These are phyloP conservation scores for Henckelia pumila DNA, from an alignment of 257 asterid genomes.

Conservation along the genomic window DNA sequence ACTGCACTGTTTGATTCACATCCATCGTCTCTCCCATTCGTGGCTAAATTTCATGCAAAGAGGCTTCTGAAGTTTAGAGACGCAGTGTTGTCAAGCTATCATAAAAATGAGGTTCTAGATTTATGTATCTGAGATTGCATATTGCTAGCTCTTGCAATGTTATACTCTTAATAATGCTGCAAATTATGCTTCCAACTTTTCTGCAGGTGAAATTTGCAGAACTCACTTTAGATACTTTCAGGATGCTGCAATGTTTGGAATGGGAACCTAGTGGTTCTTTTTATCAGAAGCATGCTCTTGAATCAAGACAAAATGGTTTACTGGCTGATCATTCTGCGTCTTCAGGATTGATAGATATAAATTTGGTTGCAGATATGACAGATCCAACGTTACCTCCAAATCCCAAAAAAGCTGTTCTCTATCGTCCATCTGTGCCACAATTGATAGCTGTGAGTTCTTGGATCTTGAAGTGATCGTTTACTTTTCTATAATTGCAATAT, in stretches of 20 bases:
- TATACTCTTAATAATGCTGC: conserved; percentile 21
- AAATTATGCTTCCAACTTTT: conserved; percentile 21
- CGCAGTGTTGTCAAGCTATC: conserved; percentile 87
- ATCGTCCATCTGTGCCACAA: conserved; percentile 85
- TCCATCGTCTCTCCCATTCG: conserved; percentile 76
- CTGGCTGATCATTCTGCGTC: conserved; percentile 66
- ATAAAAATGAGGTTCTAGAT: conserved; percentile 71
- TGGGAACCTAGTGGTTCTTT: conserved; percentile 96
- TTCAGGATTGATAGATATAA: conserved; percentile 83
- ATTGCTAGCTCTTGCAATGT: neutral
- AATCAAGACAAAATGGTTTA: conserved; percentile 59
- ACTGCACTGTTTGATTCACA: conserved; percentile 70
- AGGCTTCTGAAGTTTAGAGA: conserved; percentile 85
- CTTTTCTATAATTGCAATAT: neutral
- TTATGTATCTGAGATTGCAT: conserved; percentile 13
- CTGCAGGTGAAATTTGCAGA: conserved; percentile 91
- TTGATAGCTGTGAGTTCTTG: conserved; percentile 71
- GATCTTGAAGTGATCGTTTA: conserved; percentile 23
- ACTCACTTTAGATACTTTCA: conserved; percentile 80
- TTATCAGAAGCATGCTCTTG: conserved; percentile 57
- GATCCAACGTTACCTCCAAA: conserved; percentile 96
- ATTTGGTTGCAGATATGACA: conserved; percentile 77
- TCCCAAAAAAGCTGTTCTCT: conserved; percentile 82
- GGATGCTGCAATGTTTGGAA: conserved; percentile 98
- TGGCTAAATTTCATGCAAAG: conserved; percentile 89